Percentiles rank a stretch among this genome's conserved stretches.
Conservation (phyloP, 176 grass and related monocot species). For the Echinochloa phyllopogon region DNA sequence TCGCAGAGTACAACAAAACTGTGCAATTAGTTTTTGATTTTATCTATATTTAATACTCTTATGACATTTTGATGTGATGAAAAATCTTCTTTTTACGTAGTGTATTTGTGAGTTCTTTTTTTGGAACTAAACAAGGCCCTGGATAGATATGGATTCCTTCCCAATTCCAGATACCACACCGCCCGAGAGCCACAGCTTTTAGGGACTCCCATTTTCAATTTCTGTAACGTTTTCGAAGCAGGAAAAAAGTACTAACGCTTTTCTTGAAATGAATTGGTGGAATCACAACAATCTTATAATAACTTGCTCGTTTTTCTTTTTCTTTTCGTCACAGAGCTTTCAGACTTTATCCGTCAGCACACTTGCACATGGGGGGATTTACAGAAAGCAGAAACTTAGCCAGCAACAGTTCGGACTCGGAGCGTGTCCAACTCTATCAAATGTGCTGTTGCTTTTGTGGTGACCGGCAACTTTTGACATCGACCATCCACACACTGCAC, state of each 20-base stretch:
- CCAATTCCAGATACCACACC: background rate
- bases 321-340: background rate
- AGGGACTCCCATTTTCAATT: background rate
- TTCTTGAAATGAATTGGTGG: background rate
- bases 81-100: too few species aligned
- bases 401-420: too few species aligned
- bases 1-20: too few species aligned
- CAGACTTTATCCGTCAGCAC: background rate
- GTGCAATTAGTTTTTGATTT: too few species aligned
- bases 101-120: too few species aligned
- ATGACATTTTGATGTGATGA: too few species aligned
- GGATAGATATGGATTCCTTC: constrained; percentile 7
- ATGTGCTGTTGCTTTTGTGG: background rate
- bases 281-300: background rate
- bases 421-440: too few species aligned
- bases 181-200: background rate
- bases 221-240: background rate
- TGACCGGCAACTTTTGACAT: background rate
- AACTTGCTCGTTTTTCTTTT: background rate
- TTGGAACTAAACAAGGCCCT: too few species aligned
- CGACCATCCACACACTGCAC: background rate
- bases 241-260: background rate
- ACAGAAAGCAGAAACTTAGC: too few species aligned
- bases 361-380: too few species aligned
- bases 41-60: too few species aligned